phyloP scores from a whole-genome alignment of 1,139 yeast genomes.

The Pneumocystis jirovecii region DNA sequence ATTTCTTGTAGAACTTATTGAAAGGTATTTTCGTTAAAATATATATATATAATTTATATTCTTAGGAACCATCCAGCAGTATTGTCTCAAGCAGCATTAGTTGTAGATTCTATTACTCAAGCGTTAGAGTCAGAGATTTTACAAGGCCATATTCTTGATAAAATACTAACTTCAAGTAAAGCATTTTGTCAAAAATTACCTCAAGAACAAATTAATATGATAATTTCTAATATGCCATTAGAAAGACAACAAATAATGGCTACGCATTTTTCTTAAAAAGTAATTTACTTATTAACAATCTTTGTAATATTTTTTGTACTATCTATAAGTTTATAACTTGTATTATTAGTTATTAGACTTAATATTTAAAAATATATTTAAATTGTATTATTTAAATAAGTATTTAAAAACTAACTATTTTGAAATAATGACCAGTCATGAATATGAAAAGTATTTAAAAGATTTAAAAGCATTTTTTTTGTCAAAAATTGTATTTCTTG shows the following conservation, averaged over 20 bases:
- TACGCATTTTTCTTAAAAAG: neutral
- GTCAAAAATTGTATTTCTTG: neutral
- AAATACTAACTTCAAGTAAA: constrained; percentile 38
- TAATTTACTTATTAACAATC: neutral
- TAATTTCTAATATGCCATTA: neutral
- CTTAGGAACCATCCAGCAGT: constrained; percentile 39
- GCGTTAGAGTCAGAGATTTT: constrained; percentile 59
- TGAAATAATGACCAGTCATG: neutral
- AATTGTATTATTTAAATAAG: neutral
- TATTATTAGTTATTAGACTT: neutral
- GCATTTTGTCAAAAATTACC: neutral
- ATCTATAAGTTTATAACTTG: neutral
- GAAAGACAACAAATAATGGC: neutral
- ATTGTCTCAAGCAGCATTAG: constrained; percentile 41
- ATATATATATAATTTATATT: neutral
- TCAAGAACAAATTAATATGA: neutral
- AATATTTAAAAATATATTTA: neutral
- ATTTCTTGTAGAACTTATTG: constrained; percentile 61
- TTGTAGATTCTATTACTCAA: constrained; percentile 60
- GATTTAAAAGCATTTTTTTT: neutral
- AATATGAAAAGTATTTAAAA: neutral
- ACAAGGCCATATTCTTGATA: constrained; percentile 53
- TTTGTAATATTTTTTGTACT: neutral
- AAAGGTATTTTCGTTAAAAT: constrained; percentile 27
- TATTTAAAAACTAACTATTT: neutral